A percentile compares a stretch with the other conserved stretches of the same genome.
Evolutionary conservation across 192 early-diverging fungal species (phyloP).

Genomic region (Rhizophagus prolifer): DNA sequence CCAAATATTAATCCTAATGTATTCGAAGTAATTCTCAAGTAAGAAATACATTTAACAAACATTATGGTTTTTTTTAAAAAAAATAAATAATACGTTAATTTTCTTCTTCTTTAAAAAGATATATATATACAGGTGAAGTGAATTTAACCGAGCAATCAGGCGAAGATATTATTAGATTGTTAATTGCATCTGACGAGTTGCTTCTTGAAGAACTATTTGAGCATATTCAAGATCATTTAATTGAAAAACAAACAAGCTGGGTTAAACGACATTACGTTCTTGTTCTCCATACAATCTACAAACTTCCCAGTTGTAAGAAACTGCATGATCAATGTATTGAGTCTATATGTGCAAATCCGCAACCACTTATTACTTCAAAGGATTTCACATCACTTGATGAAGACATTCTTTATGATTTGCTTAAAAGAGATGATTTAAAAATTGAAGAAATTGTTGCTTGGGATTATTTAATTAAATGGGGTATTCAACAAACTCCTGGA

Average conservation of each 20-base stretch:
- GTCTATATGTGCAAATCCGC: neutral
- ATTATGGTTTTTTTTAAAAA: too few species aligned
- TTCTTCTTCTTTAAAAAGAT: neutral
- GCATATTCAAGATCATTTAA: conserved; percentile 11
- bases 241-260: conserved; percentile 11
- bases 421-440: neutral
- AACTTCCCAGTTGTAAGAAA: neutral
- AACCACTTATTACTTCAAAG: neutral
- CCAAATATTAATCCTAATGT: too few species aligned
- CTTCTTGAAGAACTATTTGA: conserved; percentile 3
- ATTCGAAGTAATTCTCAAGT: too few species aligned
- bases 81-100: too few species aligned
- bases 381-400: neutral
- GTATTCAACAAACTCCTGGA: neutral
- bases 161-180: neutral
- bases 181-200: conserved; percentile 17
- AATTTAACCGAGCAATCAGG: neutral
- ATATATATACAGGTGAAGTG: conserved; percentile 1
- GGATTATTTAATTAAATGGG: conserved; percentile 19
- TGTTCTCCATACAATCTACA: neutral
- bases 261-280: neutral
- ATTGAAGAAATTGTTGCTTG: conserved; percentile 14
- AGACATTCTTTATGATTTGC: too few species aligned
- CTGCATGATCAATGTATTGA: conserved; percentile 6
- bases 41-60: too few species aligned